These are phyloP conservation scores for Anthostomella pinea DNA, from an alignment of 2,329 filamentous ascomycete species.

Conservation along the genomic window DNA sequence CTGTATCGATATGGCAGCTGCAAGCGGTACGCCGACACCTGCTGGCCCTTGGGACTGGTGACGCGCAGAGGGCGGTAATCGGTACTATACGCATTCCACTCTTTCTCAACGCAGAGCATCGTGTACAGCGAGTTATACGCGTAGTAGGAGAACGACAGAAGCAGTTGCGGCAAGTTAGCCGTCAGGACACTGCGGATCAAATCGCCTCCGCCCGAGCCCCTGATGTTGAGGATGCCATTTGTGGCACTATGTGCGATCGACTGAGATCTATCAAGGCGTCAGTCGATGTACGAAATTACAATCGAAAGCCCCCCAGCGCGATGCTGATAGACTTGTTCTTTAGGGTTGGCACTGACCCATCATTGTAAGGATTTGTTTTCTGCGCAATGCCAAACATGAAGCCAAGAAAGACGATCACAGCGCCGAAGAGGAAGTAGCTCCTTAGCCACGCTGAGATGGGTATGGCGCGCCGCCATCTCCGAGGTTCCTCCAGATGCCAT, in stretches of 20 bases:
- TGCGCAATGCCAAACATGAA: neutral
- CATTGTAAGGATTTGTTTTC: neutral
- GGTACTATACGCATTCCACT: conserved; percentile 18
- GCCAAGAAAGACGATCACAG: neutral
- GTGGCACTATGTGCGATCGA: neutral
- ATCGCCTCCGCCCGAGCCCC: neutral
- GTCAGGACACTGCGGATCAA: neutral
- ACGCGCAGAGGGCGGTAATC: conserved; percentile 9
- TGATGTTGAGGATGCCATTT: neutral
- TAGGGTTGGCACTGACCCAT: too few relatives aligned
- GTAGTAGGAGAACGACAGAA: conserved; percentile 22
- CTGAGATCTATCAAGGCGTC: neutral
- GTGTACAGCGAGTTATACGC: conserved; percentile 21
- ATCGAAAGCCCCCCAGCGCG: too few relatives aligned
- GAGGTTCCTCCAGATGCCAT: neutral
- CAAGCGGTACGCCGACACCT: conserved; percentile 21
- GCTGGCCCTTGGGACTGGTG: conserved; percentile 17
- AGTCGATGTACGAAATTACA: too few relatives aligned
- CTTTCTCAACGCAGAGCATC: conserved; percentile 16
- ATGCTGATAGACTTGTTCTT: too few relatives aligned
- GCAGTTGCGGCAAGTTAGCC: conserved; percentile 19
- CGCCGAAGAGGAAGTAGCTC: neutral
- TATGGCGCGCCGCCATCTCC: neutral
- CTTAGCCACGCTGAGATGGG: neutral
- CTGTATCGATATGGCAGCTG: conserved; percentile 17